Conservation (phyloP, 169 alveolate species). For the Plasmodium billcollinsi region DNA sequence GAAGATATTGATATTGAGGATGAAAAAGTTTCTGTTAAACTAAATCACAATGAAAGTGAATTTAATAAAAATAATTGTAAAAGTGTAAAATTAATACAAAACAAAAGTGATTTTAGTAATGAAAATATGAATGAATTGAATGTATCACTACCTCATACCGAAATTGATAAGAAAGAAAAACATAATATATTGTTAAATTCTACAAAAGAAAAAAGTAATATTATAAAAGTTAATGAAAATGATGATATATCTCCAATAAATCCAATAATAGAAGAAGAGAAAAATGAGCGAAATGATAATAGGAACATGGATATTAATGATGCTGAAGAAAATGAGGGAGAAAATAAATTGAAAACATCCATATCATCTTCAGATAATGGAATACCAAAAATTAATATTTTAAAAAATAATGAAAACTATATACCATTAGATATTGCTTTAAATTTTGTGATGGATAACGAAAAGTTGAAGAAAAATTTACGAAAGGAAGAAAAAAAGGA, state of each 20-base stretch:
- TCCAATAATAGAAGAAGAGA: no score
- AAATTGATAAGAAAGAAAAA: no score
- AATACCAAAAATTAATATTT: slow-evolving; percentile 73
- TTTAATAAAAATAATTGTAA: neutral
- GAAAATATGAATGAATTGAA: no score
- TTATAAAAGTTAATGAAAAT: no score
- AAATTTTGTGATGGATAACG: slow-evolving; percentile 67
- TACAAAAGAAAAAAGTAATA: no score
- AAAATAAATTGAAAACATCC: slow-evolving; percentile 27
- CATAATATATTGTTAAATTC: no score
- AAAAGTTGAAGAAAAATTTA: slow-evolving; percentile 48
- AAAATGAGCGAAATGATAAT: neutral
- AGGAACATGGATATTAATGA: neutral
- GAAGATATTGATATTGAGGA: neutral
- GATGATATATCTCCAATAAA: no score
- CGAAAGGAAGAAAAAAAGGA: slow-evolving; percentile 66
- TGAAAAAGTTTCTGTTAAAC: neutral
- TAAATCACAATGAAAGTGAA: neutral
- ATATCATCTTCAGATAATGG: slow-evolving; percentile 50
- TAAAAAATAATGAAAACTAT: slow-evolving; percentile 61
- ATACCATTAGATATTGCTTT: slow-evolving; percentile 70
- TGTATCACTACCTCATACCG: no score
- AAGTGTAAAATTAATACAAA: no score
- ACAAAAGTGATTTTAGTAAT: no score
- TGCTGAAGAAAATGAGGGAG: slow-evolving; percentile 5